A percentile compares a stretch with the other conserved stretches of the same genome.
Conservation (phyloP, 2,329 filamentous ascomycete species). For the Aspergillus carbonarius region DNA sequence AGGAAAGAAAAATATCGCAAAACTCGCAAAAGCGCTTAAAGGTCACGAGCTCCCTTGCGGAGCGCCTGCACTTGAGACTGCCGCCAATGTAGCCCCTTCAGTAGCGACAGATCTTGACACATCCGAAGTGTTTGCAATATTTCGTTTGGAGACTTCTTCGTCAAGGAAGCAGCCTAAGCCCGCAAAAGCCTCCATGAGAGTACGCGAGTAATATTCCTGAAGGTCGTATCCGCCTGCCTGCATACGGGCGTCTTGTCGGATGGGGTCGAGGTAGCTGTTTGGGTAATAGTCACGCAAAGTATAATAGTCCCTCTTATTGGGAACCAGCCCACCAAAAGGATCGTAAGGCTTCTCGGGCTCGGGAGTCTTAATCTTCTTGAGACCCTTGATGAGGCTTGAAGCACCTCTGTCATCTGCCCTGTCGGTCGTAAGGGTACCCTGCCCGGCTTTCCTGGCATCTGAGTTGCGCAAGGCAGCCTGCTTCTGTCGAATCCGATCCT, state of each 20-base stretch:
- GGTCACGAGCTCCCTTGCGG: neutral
- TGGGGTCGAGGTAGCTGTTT: constrained; percentile 69
- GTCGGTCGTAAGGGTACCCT: constrained; percentile 18
- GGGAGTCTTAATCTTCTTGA: constrained; percentile 64
- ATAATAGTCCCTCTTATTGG: constrained; percentile 68
- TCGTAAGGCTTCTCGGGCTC: constrained; percentile 77
- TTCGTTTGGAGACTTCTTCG: constrained; percentile 59
- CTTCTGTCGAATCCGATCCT: constrained; percentile 49
- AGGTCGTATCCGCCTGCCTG: constrained; percentile 80
- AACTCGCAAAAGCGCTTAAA: neutral
- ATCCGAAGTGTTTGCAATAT: constrained; percentile 21
- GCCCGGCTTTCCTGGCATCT: constrained; percentile 30
- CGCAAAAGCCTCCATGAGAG: constrained; percentile 84
- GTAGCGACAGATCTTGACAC: constrained; percentile 26
- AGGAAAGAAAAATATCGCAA: neutral
- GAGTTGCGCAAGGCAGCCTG: constrained; percentile 41
- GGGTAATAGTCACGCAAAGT: constrained; percentile 68
- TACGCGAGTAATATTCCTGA: constrained; percentile 75
- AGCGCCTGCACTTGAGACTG: constrained; percentile 7
- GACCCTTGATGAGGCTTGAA: constrained; percentile 68
- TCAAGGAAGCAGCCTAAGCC: constrained; percentile 84
- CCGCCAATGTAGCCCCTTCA: constrained; percentile 32
- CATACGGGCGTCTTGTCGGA: constrained; percentile 64
- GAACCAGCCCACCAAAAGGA: constrained; percentile 72
- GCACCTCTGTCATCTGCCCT: constrained; percentile 26